phyloP scores from a whole-genome alignment of 306 rosid species.

The Vigna trinervia region DNA sequence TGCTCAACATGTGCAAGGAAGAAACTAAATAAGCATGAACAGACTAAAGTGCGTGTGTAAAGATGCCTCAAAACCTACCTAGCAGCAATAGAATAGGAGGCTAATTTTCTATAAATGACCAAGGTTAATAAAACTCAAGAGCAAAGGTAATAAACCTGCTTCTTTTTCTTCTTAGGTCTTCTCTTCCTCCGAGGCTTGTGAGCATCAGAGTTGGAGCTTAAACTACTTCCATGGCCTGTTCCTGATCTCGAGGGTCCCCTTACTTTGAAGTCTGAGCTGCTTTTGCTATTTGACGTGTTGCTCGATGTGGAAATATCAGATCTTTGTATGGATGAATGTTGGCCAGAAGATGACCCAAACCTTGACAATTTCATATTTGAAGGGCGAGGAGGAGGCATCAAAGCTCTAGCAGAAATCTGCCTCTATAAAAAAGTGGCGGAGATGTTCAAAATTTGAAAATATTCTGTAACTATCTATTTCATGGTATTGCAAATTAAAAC shows the following conservation, averaged over 20 bases:
- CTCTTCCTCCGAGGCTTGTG: conserved; percentile 93
- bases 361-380: conserved; percentile 62
- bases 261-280: conserved; percentile 64
- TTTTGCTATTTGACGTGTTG: conserved; percentile 73
- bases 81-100: neutral
- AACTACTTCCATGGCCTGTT: conserved; percentile 79
- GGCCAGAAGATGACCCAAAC: conserved; percentile 81
- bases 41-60: neutral
- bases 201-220: conserved; percentile 99
- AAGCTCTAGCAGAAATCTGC: conserved; percentile 90
- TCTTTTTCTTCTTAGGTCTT: conserved; percentile 91
- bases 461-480: neutral
- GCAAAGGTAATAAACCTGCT: conserved; percentile 65
- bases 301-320: conserved; percentile 67
- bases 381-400: conserved; percentile 97
- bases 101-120: neutral
- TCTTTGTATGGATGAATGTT: conserved; percentile 59
- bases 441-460: conserved; percentile 32
- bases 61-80: conserved; percentile 11
- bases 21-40: neutral
- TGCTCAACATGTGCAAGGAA: neutral
- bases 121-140: conserved; percentile 1
- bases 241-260: conserved; percentile 79
- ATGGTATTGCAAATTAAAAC: conserved; percentile 31
- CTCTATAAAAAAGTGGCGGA: conserved; percentile 59